phyloP scores from a whole-genome alignment of 2,329 filamentous ascomycete species.

The Achaetomium macrosporum region DNA sequence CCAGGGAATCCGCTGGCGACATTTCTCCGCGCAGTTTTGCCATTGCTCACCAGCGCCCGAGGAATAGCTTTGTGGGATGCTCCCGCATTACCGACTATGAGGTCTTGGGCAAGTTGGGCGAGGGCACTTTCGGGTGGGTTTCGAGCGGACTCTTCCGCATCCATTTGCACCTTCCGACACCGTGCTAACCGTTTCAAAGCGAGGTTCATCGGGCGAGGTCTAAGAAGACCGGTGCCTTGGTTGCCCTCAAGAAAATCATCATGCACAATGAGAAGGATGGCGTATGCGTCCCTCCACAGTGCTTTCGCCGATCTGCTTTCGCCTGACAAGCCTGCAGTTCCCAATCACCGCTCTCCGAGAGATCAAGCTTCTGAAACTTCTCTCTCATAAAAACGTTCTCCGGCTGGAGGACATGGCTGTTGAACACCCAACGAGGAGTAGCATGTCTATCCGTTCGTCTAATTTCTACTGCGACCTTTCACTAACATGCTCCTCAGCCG shows the following conservation, averaged over 20 bases:
- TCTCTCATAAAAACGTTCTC: slow-evolving; percentile 87
- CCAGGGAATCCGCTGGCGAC: slow-evolving; percentile 18
- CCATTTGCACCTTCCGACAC: slow-evolving; percentile 10
- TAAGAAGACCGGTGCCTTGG: slow-evolving; percentile 64
- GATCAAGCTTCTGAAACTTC: slow-evolving; percentile 92
- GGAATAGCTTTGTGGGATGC: slow-evolving; percentile 71
- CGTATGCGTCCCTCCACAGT: slow-evolving; percentile 40
- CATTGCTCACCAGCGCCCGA: slow-evolving; percentile 48
- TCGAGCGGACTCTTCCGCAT: too few species aligned
- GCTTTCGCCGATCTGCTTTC: neutral
- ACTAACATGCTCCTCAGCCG: slow-evolving; percentile 42
- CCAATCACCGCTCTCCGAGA: slow-evolving; percentile 97
- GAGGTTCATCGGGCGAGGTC: slow-evolving; percentile 89
- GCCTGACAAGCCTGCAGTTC: slow-evolving; percentile 48
- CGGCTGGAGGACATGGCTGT: slow-evolving; percentile 93
- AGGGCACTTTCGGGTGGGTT: slow-evolving; percentile 88
- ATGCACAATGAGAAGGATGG: slow-evolving; percentile 99
- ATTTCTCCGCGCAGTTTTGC: slow-evolving; percentile 53
- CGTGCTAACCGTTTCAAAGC: slow-evolving; percentile 35
- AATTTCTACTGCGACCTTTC: too few species aligned
- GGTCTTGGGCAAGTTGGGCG: slow-evolving; percentile 75
- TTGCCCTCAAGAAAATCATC: slow-evolving; percentile 96
- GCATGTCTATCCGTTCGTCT: slow-evolving; percentile 34
- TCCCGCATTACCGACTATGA: slow-evolving; percentile 78
- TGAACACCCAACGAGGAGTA: slow-evolving; percentile 61